Evolutionary conservation across 2,329 filamentous ascomycete species (phyloP).

Genomic region (Venturia pyrina): DNA sequence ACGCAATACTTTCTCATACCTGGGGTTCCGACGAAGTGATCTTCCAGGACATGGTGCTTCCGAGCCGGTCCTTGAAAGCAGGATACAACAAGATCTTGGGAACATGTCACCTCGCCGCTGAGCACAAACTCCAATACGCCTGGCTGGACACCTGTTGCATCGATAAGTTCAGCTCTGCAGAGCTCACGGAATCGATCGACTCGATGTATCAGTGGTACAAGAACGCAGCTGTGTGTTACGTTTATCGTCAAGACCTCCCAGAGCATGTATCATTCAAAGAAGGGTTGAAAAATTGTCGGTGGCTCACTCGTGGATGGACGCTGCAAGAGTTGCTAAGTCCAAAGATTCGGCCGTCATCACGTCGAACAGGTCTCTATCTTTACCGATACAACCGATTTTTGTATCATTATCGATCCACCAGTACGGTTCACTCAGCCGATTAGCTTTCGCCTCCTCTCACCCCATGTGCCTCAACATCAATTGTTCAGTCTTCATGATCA

Average conservation of each 20-base stretch:
- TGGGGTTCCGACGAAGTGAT: neutral
- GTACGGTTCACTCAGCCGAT: no score
- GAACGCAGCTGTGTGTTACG: neutral
- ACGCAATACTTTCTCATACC: constrained; percentile 7
- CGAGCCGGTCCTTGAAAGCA: neutral
- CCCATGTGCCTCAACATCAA: no score
- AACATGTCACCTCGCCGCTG: neutral
- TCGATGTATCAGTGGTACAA: neutral
- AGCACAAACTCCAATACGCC: neutral
- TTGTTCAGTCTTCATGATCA: no score
- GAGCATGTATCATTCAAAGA: neutral
- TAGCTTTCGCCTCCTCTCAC: no score
- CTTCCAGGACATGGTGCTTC: neutral
- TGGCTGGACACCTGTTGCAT: neutral
- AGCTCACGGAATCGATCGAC: neutral
- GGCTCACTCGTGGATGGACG: neutral
- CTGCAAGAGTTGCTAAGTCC: neutral
- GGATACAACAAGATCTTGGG: neutral
- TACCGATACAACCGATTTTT: no score
- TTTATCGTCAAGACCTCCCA: neutral
- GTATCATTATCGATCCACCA: no score
- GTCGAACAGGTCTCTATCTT: no score
- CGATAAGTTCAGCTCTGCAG: neutral
- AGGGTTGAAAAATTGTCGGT: neutral
- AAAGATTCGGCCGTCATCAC: no score